These are phyloP conservation scores for Phytopythium helicoides DNA, from an alignment of 352 stramenopile species.

Conservation along the genomic window DNA sequence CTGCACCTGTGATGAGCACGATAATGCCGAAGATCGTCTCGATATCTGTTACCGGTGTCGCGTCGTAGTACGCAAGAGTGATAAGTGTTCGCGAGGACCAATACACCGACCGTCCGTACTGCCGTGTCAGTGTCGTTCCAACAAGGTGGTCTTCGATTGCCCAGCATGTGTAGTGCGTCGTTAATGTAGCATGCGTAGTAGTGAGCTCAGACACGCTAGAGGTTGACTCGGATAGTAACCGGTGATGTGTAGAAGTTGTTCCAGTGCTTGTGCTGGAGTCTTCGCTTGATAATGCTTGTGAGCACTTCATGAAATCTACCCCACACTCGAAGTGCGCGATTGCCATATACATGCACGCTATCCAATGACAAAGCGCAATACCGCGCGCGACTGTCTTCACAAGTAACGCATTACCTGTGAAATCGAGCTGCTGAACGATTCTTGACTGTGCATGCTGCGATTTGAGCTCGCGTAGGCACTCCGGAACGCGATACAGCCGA, in stretches of 20 bases:
- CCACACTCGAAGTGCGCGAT: conserved; percentile 70
- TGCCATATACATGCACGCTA: conserved; percentile 65
- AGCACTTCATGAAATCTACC: conserved; percentile 49
- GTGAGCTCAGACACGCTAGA: neutral
- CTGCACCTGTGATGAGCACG: conserved; percentile 54
- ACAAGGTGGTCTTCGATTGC: conserved; percentile 67
- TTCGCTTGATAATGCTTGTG: conserved; percentile 13
- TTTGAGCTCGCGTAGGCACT: conserved; percentile 48
- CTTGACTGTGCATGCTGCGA: conserved; percentile 33
- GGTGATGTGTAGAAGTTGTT: neutral
- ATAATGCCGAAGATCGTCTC: conserved; percentile 60
- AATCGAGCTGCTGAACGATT: conserved; percentile 52
- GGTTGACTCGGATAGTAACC: neutral
- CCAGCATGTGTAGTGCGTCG: conserved; percentile 49
- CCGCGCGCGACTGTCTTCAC: conserved; percentile 44
- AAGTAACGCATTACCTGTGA: conserved; percentile 53
- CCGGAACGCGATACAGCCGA: conserved; percentile 45
- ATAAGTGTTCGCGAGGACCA: conserved; percentile 56
- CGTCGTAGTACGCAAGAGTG: conserved; percentile 64
- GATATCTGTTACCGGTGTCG: conserved; percentile 40
- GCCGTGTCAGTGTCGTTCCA: conserved; percentile 29
- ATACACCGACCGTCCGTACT: conserved; percentile 59
- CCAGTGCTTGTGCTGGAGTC: neutral
- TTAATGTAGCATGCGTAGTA: neutral
- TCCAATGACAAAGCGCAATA: conserved; percentile 48